Conservation (phyloP, 805 yeast genomes). For the Scheffersomyces stipitis region DNA sequence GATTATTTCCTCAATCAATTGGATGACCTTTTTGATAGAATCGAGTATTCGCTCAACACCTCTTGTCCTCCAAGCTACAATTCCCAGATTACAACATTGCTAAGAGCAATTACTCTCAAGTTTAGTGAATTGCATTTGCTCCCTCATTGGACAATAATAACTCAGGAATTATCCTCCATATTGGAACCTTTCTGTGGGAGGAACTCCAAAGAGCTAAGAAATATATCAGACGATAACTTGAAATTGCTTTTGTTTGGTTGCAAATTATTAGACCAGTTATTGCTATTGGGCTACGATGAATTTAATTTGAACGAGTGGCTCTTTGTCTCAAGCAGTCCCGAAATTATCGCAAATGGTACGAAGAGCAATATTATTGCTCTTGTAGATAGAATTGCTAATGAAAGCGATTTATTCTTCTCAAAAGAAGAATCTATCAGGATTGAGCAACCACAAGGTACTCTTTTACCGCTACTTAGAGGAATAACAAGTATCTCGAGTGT, state of each 20-base stretch:
- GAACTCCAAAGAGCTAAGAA: conserved; percentile 21
- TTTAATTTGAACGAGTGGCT: conserved; percentile 82
- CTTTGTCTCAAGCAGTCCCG: conserved; percentile 69
- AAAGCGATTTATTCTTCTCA: conserved; percentile 27
- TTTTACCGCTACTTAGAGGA: conserved; percentile 49
- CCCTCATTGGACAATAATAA: conserved; percentile 68
- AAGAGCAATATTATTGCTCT: conserved; percentile 30
- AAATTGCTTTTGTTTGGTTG: conserved; percentile 56
- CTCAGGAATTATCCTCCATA: conserved; percentile 56
- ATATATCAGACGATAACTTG: conserved; percentile 36
- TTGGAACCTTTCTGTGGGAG: conserved; percentile 40
- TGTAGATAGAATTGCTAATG: conserved; percentile 47
- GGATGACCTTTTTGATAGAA: conserved; percentile 43
- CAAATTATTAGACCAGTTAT: conserved; percentile 73
- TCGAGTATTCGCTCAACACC: conserved; percentile 29
- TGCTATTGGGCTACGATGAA: conserved; percentile 72
- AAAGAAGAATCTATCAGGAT: conserved; percentile 40
- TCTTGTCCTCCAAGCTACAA: conserved; percentile 33
- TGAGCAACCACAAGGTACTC: conserved; percentile 26
- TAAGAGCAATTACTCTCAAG: conserved; percentile 65
- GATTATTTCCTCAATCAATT: conserved; percentile 56
- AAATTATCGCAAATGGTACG: conserved; percentile 46
- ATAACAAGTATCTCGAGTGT: conserved; percentile 39
- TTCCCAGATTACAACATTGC: conserved; percentile 50
- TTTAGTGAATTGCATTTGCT: conserved; percentile 64